These are phyloP conservation scores for Pythium aphanidermatum DNA, from an alignment of 352 stramenopile species.

Conservation along the genomic window DNA sequence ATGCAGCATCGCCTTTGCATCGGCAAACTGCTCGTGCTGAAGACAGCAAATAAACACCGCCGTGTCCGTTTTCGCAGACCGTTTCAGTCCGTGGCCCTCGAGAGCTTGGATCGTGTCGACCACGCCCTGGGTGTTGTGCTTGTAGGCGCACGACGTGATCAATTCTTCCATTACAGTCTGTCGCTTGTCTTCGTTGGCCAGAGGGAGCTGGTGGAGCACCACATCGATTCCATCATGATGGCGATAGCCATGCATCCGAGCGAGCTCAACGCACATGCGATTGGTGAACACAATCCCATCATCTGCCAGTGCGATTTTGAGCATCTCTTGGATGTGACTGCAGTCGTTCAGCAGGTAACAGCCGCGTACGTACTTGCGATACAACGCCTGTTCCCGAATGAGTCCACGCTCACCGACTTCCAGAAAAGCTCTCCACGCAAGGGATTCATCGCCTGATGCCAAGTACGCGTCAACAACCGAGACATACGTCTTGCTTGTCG, in stretches of 20 bases:
- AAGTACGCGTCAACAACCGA: conserved; percentile 76
- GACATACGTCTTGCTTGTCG: conserved; percentile 60
- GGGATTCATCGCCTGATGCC: conserved; percentile 45
- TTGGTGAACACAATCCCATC: conserved; percentile 46
- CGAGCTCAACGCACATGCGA: conserved; percentile 59
- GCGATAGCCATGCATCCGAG: conserved; percentile 53
- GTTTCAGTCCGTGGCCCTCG: conserved; percentile 30
- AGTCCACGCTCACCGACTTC: conserved; percentile 37
- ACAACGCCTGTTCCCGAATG: conserved; percentile 36
- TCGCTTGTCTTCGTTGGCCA: conserved; percentile 24
- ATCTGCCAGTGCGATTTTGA: conserved; percentile 40
- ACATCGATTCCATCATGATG: conserved; percentile 49
- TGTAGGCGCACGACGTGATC: conserved; percentile 63
- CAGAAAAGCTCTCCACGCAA: conserved; percentile 52
- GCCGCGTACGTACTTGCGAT: conserved; percentile 69
- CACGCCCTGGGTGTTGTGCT: conserved; percentile 44
- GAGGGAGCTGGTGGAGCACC: conserved; percentile 31
- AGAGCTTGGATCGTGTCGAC: conserved; percentile 45
- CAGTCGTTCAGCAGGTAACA: conserved; percentile 59
- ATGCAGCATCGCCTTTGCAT: conserved; percentile 34
- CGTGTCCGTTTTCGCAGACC: conserved; percentile 50
- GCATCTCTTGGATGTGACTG: conserved; percentile 48
- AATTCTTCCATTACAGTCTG: conserved; percentile 58
- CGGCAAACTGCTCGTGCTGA: conserved; percentile 29
- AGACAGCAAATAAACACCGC: conserved; percentile 62